Evolutionary conservation across 176 grass and related monocot species (phyloP).

Genomic region (Areca catechu): DNA sequence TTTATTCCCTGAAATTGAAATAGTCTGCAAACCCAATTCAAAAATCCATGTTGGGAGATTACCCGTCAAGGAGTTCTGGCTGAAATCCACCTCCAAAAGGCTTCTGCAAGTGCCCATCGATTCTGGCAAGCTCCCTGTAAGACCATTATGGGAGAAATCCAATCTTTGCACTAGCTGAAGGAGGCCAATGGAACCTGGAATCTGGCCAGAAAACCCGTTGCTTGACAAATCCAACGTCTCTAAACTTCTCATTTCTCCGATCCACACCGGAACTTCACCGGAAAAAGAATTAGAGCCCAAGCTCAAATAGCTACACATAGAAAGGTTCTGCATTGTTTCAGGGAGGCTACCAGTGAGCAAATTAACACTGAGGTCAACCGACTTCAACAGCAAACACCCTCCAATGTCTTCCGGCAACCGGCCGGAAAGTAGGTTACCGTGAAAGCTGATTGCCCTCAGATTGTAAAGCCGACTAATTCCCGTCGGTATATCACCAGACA

Average conservation of each 20-base stretch:
- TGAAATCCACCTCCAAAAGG: slow-evolving; percentile 50
- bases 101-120: slow-evolving; percentile 48
- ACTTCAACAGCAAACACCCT: slow-evolving; percentile 47
- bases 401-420: slow-evolving; percentile 68
- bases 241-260: slow-evolving; percentile 72
- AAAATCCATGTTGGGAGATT: slow-evolving; percentile 78
- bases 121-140: slow-evolving; percentile 10
- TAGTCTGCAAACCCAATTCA: slow-evolving; percentile 42
- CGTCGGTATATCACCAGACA: slow-evolving; percentile 42
- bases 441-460: slow-evolving; percentile 47
- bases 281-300: slow-evolving; percentile 57
- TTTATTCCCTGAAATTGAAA: slow-evolving; percentile 63
- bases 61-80: slow-evolving; percentile 61
- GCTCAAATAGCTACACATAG: slow-evolving; percentile 36
- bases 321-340: slow-evolving; percentile 46
- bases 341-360: slow-evolving; percentile 52
- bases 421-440: slow-evolving; percentile 54
- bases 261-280: slow-evolving; percentile 57
- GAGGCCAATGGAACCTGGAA: slow-evolving; percentile 26
- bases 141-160: slow-evolving; percentile 10
- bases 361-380: slow-evolving; percentile 64
- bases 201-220: slow-evolving; percentile 54
- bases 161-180: slow-evolving; percentile 1
- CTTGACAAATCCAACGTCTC: slow-evolving; percentile 61
- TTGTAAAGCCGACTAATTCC: slow-evolving; percentile 47